Percentiles rank a stretch among this genome's conserved stretches.
Evolutionary conservation across 306 rosid species (phyloP).

Genomic region (Vigna unguiculata): DNA sequence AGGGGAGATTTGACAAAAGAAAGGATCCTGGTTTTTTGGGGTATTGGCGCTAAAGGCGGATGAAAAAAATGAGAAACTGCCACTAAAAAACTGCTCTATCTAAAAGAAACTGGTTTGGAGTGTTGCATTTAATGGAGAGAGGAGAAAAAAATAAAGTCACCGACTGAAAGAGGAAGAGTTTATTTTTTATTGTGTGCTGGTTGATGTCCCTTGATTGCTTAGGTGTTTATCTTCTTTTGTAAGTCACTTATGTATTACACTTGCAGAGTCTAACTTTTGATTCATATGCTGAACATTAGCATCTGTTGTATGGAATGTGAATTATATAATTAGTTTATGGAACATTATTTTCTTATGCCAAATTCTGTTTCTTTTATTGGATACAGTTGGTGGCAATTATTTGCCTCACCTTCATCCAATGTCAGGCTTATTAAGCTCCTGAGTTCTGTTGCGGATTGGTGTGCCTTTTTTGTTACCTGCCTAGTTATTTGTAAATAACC

Average conservation of each 20-base stretch:
- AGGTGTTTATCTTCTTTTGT: neutral
- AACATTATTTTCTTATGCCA: neutral
- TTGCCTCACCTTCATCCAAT: conserved; percentile 18
- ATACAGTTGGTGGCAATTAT: neutral
- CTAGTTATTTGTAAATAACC: conserved; percentile 11
- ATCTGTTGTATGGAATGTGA: neutral
- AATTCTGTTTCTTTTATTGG: conserved; percentile 1
- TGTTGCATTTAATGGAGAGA: neutral
- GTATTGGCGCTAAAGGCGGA: neutral
- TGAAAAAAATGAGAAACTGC: neutral
- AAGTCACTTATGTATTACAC: neutral
- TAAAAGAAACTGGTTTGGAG: neutral
- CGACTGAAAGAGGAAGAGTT: neutral
- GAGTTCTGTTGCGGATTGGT: conserved; percentile 23
- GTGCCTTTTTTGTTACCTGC: conserved; percentile 26
- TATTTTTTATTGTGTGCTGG: neutral
- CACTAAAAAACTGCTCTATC: neutral
- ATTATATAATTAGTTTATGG: neutral
- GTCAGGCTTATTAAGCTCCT: conserved; percentile 1
- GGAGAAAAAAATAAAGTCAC: neutral
- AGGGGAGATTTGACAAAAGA: neutral
- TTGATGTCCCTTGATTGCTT: neutral
- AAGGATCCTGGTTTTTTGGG: neutral
- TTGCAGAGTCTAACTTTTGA: neutral
- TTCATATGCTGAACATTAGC: neutral